Evolutionary conservation across 148 eudicot species (phyloP).

Genomic region (Chenopodium suecicum): DNA sequence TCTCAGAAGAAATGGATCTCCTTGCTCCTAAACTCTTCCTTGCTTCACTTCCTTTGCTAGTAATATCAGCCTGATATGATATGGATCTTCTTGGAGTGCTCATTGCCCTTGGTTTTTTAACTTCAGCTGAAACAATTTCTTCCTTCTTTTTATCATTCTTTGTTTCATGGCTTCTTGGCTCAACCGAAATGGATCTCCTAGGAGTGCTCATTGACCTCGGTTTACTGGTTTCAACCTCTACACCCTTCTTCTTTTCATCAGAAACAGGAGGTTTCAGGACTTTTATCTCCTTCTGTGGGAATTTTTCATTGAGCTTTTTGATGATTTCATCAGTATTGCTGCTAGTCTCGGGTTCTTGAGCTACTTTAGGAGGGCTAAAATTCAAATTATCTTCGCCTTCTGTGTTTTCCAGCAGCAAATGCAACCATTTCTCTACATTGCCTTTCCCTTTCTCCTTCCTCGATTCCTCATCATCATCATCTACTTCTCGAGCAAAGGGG

Average conservation of each 20-base stretch:
- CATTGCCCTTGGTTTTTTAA: conserved; percentile 25
- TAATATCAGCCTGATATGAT: conserved; percentile 17
- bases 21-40: conserved; percentile 36
- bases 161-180: conserved; percentile 9
- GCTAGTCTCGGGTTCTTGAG: conserved; percentile 25
- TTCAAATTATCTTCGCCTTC: conserved; percentile 28
- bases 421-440: conserved; percentile 89
- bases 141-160: conserved; percentile 10
- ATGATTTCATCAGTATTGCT: conserved; percentile 49
- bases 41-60: not conserved
- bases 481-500: conserved; percentile 37
- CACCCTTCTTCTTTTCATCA: conserved; percentile 18
- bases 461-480: conserved; percentile 70
- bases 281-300: conserved; percentile 47
- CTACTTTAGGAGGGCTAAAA: conserved; percentile 26
- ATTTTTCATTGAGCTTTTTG: conserved; percentile 48
- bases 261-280: conserved; percentile 23
- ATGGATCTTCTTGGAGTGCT: conserved; percentile 45
- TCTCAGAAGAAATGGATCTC: conserved; percentile 31
- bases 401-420: conserved; percentile 54
- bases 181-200: conserved; percentile 24
- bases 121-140: conserved; percentile 26
- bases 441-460: conserved; percentile 79
- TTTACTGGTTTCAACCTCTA: conserved; percentile 28
- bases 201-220: conserved; percentile 40